Evolutionary conservation across 1,139 yeast species (phyloP), one percentile per base, ranked within the genome.

Genomic region (Geotrichum bryndzae): DNA sequence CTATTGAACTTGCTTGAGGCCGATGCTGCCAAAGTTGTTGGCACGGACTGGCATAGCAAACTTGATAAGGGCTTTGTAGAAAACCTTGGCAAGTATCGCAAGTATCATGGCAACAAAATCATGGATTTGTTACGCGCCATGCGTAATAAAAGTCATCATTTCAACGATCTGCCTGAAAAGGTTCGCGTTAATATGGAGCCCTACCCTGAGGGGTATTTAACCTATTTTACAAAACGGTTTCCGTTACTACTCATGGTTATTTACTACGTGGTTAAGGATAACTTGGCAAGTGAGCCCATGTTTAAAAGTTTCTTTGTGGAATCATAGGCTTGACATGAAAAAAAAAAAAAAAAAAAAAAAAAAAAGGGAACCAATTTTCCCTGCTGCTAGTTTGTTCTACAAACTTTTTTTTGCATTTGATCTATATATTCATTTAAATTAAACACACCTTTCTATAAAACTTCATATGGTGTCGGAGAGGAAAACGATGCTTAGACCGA

Each of bases 141-240:
- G 68, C 80, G 99, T 68, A 94, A 94, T 77, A 94, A 94, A 73
- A 86, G 88, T 72, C 97, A 90, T 73, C 99, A 94, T 74, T 94
- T 83, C 73, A 90, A 90, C 74, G 99, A 95, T 71, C 77, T 92
- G 74, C 96, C 97, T 0, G 79, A 77, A 6, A 80, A 77, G 25
- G 77, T 92, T 60, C 71, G 73, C 63, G 73, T 68, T 66, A 74
- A 82, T 62, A 88, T 94, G 85, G 87, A 90, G 27, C 88, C 95
- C 0, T 76, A 90, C 41, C 97, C 98, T 0, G 84, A 84, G 61
- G 96, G 96, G 1, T 94, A 89, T 72, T 87, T 90, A 74, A 75
- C 77, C 57, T 94, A 88, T 72, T 94, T 90, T 74, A 84, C 84
- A 56, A 72, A 75, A 41, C 82, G 84, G 70, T 94, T 92, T 71